Evolutionary conservation across 2,329 filamentous ascomycete genomes (phyloP), one percentile per base, ranked within the genome.

Genomic region (Shiraia sp.): DNA sequence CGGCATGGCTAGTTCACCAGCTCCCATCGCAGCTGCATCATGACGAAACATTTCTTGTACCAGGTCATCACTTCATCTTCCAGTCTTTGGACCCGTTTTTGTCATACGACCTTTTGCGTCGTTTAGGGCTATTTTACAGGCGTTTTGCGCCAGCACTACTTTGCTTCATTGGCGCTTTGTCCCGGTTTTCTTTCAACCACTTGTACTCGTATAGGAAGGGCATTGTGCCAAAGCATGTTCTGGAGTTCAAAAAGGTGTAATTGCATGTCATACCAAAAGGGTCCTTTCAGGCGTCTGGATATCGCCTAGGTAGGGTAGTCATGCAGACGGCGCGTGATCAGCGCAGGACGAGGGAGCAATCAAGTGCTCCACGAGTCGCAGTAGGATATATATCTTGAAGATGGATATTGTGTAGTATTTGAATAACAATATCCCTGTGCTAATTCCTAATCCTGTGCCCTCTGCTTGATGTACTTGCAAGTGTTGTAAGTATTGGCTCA

Each of bases 1-100:
- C 45, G 63, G 71, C 28, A 35, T 68, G 16, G 71, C 74, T 13
- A 79, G 76, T 55, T 80, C 80, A 29, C 80, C 80, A 10, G 74
- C 75, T 36, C 75, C 76, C 15, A 45, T 62, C 38, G 38, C 57
- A 43, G 54, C 57, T 23, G 49, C 51, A 8, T 56, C 54, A 33
- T 58, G 42, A 45, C 45, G 37, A 41, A n/a, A n/a, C 19, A 32
- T 32, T 23, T 13, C 24, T 36, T 34, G 38, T 22, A 27, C 14
- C 27, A 22, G 22, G n/a, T 10, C 25, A 10, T 29, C 17, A 29
- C 15, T 7, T 8, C 10, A 19, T 24, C 34, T 43, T 22, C 25
- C 14, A 26, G 7, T 33, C 10, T 22, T 24, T 9, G 17, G 12
- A 22, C 7, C 17, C 17, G 12, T 38, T 25, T 23, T 15, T 16